phyloP scores from a whole-genome alignment of 768 basidiomycete species.

The Kwoniella shandongensis region DNA sequence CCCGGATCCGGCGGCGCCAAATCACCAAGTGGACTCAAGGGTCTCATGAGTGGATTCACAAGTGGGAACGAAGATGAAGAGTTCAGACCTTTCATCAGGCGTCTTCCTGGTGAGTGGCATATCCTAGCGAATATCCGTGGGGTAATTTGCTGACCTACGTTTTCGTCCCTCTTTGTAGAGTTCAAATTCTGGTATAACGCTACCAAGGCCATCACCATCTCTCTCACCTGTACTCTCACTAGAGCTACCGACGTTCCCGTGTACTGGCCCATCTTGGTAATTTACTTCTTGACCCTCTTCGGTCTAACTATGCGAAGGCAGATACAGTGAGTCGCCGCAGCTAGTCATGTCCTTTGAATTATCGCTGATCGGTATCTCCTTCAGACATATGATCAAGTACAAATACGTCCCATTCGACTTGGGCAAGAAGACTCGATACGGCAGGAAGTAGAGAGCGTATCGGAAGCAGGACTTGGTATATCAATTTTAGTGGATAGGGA shows the following conservation, averaged over 20 bases:
- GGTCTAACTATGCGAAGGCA: constrained; percentile 92
- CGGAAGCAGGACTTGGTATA: too few relatives aligned
- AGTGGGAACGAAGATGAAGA: constrained; percentile 73
- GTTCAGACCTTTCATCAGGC: constrained; percentile 92
- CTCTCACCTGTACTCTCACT: constrained; percentile 76
- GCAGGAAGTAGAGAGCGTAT: constrained; percentile 52
- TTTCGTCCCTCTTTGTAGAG: too few relatives aligned
- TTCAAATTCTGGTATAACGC: constrained; percentile 72
- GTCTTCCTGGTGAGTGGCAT: constrained; percentile 63
- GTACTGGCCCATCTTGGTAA: constrained; percentile 97
- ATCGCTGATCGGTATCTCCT: neutral
- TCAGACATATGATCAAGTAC: constrained; percentile 98
- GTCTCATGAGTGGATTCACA: constrained; percentile 49
- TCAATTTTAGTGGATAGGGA: too few relatives aligned
- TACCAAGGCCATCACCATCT: constrained; percentile 81
- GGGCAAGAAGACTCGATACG: constrained; percentile 87
- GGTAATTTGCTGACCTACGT: neutral
- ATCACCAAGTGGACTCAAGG: constrained; percentile 36
- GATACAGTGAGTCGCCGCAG: constrained; percentile 70
- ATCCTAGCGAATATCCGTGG: neutral
- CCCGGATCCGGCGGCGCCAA: constrained; percentile 39
- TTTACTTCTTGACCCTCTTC: constrained; percentile 95
- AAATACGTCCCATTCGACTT: constrained; percentile 95
- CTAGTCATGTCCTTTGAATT: constrained; percentile 7
- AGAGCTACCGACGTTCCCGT: constrained; percentile 92